These are phyloP conservation scores for Rubia yunnanensis DNA, from an alignment of 257 asterid species.

Conservation along the genomic window DNA sequence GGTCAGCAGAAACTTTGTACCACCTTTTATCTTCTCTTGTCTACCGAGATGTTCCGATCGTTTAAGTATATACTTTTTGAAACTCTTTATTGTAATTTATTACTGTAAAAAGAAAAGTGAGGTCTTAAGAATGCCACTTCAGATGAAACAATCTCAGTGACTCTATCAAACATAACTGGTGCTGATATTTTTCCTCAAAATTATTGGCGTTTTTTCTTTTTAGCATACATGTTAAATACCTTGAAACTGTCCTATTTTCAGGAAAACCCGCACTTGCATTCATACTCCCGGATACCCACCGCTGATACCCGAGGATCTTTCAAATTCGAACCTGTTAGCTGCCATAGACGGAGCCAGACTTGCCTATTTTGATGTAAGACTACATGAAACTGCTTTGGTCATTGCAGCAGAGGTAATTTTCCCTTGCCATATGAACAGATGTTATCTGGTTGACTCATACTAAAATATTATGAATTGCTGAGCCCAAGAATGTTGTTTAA, in stretches of 20 bases:
- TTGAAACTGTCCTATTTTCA: slow-evolving; percentile 26
- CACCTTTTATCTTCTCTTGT: neutral
- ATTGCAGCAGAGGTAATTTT: slow-evolving; percentile 75
- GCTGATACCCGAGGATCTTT: slow-evolving; percentile 73
- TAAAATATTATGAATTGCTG: neutral
- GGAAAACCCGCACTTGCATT: slow-evolving; percentile 95
- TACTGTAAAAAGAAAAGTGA: neutral
- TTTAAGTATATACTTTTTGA: too few relatives aligned
- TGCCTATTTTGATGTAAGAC: slow-evolving; percentile 71
- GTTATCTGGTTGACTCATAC: neutral
- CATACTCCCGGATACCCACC: slow-evolving; percentile 97
- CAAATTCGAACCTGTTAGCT: slow-evolving; percentile 44
- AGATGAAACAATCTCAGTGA: neutral
- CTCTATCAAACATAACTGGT: neutral
- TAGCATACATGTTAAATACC: neutral
- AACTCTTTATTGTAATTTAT: neutral
- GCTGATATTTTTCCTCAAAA: neutral
- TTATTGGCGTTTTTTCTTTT: neutral
- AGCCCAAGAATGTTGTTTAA: neutral
- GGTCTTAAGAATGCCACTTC: neutral
- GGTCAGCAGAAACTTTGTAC: neutral
- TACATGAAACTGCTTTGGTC: slow-evolving; percentile 74
- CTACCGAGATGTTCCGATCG: too few relatives aligned
- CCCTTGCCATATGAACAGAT: slow-evolving; percentile 10
- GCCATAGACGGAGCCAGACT: slow-evolving; percentile 65